A percentile compares a stretch with the other conserved stretches of the same genome.
These are phyloP conservation scores for Podospora conica DNA, from an alignment of 495 filamentous ascomycete species.

Conservation along the genomic window DNA sequence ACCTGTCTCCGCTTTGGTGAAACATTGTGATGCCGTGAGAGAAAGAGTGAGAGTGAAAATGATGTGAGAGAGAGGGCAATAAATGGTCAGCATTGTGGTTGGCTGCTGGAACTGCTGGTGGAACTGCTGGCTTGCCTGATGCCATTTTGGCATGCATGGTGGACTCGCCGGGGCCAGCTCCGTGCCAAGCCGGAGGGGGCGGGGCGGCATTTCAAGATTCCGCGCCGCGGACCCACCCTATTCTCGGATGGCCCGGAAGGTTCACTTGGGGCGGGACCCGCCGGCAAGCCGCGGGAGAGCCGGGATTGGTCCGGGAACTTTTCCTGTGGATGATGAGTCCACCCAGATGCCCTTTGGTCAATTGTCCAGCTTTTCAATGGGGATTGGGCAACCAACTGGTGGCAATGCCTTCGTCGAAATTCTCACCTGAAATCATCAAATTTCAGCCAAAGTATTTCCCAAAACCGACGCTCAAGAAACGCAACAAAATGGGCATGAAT, in stretches of 20 bases:
- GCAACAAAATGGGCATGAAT: neutral
- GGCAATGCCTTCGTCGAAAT: too few relatives aligned
- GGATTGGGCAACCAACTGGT: neutral
- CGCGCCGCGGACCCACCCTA: neutral
- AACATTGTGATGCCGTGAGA: neutral
- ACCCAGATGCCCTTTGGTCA: neutral
- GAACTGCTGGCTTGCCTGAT: too few relatives aligned
- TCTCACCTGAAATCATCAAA: too few relatives aligned
- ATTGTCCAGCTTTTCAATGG: neutral
- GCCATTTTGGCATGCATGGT: neutral
- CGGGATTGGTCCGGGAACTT: neutral
- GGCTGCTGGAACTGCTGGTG: too few relatives aligned
- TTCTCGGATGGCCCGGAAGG: too few relatives aligned
- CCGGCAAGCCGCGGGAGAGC: neutral
- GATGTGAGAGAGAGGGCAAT: too few relatives aligned
- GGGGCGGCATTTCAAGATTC: neutral
- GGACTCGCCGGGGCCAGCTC: neutral
- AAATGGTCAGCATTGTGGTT: neutral
- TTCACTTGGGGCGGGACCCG: too few relatives aligned
- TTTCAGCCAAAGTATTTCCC: too few relatives aligned
- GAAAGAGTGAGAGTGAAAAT: too few relatives aligned
- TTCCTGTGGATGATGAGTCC: neutral
- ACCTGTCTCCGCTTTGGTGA: neutral
- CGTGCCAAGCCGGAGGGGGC: neutral
- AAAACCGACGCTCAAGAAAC: neutral